A percentile compares a stretch with the other conserved stretches of the same genome.
Evolutionary conservation across 257 asterid species (phyloP).

Genomic region (Nicotiana undulata): DNA sequence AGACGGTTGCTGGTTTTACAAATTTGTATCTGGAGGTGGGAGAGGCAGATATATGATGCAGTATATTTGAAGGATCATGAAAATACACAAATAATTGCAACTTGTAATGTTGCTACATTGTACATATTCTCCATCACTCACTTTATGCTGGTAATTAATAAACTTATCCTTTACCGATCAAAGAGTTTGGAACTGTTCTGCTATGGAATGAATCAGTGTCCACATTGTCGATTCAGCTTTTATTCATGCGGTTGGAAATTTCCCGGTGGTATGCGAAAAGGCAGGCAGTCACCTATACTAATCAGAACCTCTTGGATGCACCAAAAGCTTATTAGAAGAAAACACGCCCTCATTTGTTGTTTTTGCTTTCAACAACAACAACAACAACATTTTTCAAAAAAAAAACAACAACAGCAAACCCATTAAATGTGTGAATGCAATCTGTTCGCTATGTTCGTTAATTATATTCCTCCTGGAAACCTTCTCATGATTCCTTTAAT

Average conservation of each 20-base stretch:
- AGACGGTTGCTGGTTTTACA: neutral
- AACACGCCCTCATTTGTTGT: neutral
- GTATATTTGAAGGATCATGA: neutral
- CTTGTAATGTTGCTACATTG: too few species aligned
- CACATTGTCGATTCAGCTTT: neutral
- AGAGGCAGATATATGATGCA: neutral
- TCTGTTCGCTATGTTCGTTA: neutral
- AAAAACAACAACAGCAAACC: too few species aligned
- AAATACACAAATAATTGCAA: neutral
- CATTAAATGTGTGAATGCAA: slow-evolving; percentile 3
- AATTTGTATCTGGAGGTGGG: neutral
- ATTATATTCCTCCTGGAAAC: neutral
- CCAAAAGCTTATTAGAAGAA: neutral
- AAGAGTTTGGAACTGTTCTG: neutral
- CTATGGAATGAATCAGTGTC: neutral
- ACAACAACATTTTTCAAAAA: too few species aligned
- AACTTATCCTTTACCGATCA: too few species aligned
- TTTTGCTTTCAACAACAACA: neutral
- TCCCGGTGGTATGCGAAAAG: neutral
- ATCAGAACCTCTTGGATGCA: neutral
- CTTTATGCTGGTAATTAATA: too few species aligned
- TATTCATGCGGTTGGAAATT: neutral
- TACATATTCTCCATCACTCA: too few species aligned
- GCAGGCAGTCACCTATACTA: neutral
- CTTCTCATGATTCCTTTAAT: neutral